Conservation (phyloP, 2,329 filamentous ascomycete species). For the Grosmannia clavigera region DNA sequence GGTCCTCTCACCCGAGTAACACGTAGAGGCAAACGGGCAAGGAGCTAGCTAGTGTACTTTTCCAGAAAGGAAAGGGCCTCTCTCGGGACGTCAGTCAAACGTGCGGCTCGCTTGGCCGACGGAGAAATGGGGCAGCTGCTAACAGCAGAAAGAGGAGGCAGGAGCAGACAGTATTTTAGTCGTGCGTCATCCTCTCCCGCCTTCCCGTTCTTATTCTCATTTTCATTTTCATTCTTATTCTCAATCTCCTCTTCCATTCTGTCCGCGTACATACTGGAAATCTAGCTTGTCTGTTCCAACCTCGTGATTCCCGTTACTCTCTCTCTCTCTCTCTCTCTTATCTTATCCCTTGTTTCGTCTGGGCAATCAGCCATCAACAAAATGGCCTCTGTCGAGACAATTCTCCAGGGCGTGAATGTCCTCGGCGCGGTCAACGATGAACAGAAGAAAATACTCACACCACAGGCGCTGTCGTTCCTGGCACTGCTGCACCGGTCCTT, state of each 20-base stretch:
- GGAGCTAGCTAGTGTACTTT: not conserved
- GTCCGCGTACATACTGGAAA: not conserved
- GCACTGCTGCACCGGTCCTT: conserved; percentile 91
- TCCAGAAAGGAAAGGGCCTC: not conserved
- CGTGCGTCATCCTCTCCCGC: not conserved
- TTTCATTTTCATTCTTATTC: not conserved
- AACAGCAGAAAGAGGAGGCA: not conserved
- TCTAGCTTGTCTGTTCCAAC: not conserved
- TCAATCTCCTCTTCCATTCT: not conserved
- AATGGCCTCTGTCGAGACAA: conserved; percentile 61
- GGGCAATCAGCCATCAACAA: conserved; percentile 11
- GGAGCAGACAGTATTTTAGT: conserved; percentile 1
- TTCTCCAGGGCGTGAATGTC: conserved; percentile 81
- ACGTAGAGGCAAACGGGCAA: not conserved
- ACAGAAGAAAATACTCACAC: conserved; percentile 83
- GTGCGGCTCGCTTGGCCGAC: not conserved
- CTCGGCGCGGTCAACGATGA: conserved; percentile 65
- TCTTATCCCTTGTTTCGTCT: not conserved
- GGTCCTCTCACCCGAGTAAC: not conserved
- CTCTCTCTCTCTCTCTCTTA: not conserved
- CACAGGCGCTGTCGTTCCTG: conserved; percentile 81
- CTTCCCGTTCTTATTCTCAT: not conserved
- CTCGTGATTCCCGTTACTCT: not conserved
- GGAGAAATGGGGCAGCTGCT: not conserved
- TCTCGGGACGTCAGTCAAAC: not conserved